phyloP scores from a whole-genome alignment of 2,329 filamentous ascomycete genomes.

The Fusarium drepaniforme region DNA sequence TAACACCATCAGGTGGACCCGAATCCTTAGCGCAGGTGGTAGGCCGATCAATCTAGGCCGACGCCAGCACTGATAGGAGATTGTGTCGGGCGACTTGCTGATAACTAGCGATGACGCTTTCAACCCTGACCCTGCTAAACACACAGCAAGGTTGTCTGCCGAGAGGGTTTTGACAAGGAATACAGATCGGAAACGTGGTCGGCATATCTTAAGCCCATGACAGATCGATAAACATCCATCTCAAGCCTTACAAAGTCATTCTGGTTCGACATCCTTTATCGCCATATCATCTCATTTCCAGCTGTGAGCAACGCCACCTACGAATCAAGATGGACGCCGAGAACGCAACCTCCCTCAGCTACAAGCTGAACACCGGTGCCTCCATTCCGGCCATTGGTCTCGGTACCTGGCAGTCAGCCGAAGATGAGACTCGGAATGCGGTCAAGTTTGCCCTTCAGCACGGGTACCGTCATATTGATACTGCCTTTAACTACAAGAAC shows the following conservation, averaged over 20 bases:
- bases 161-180: background rate
- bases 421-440: constrained; percentile 55
- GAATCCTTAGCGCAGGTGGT: background rate
- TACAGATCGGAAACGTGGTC: background rate
- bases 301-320: background rate
- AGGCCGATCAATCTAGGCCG: constrained; percentile 24
- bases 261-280: background rate
- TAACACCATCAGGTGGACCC: background rate
- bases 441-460: constrained; percentile 68
- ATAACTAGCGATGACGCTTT: background rate
- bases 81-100: background rate
- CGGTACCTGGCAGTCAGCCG: constrained; percentile 60
- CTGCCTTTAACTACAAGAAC: constrained; percentile 74
- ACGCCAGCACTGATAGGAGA: constrained; percentile 3
- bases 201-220: background rate
- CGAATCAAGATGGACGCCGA: constrained; percentile 8
- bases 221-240: background rate
- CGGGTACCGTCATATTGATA: constrained; percentile 72
- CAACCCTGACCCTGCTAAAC: background rate
- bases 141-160: background rate
- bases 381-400: constrained; percentile 23
- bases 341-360: constrained; percentile 1
- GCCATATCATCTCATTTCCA: background rate
- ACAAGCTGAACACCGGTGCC: constrained; percentile 22
- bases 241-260: background rate